Conservation (phyloP, 805 yeast species). For the Suhomyces xylopsoci region DNA sequence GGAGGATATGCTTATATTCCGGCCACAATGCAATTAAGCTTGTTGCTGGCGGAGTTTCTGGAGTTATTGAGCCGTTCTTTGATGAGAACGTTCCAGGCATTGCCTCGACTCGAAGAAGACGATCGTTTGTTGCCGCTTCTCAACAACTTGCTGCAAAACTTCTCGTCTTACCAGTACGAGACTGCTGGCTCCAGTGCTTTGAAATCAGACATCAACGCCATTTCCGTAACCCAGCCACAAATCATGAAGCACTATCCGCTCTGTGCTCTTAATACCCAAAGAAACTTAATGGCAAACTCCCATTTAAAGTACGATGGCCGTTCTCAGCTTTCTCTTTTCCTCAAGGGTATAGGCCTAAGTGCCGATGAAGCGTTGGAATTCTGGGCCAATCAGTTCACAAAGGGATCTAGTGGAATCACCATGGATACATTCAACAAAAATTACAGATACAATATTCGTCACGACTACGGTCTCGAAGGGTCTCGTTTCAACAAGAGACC, state of each 20-base stretch:
- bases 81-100: constrained; percentile 65
- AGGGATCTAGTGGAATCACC: constrained; percentile 47
- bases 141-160: constrained; percentile 64
- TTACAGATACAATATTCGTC: constrained; percentile 83
- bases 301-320: constrained; percentile 84
- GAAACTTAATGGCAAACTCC: constrained; percentile 53
- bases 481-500: constrained; percentile 82
- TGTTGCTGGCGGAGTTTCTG: constrained; percentile 68
- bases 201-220: constrained; percentile 53
- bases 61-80: constrained; percentile 50
- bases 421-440: constrained; percentile 82
- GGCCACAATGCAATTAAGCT: constrained; percentile 68
- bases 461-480: constrained; percentile 90
- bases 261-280: constrained; percentile 69
- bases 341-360: constrained; percentile 84
- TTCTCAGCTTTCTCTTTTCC: constrained; percentile 77
- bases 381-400: constrained; percentile 75
- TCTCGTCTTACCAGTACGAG: constrained; percentile 49
- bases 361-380: constrained; percentile 86
- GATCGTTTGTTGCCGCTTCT: constrained; percentile 83
- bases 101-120: constrained; percentile 88
- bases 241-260: constrained; percentile 72
- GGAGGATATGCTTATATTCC: constrained; percentile 84
- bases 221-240: constrained; percentile 52
- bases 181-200: constrained; percentile 32